phyloP scores from a whole-genome alignment of 2,329 filamentous ascomycete genomes.

The Cladosporium sp. region DNA sequence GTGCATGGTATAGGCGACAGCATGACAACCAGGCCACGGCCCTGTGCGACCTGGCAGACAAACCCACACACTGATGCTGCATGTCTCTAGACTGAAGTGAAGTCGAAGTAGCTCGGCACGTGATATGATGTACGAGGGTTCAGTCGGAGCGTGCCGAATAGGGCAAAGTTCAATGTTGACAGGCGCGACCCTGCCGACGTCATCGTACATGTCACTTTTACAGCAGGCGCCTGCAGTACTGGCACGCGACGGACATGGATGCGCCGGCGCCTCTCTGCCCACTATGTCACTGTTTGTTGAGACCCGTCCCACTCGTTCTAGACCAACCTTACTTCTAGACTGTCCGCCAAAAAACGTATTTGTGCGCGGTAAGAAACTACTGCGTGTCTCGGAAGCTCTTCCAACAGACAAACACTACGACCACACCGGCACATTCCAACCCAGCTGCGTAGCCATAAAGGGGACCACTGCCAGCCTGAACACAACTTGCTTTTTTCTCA shows the following conservation, averaged over 20 bases:
- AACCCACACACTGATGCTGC: no score
- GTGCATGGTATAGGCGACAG: no score
- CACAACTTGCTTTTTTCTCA: neutral
- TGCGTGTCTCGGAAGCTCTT: neutral
- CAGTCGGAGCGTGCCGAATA: neutral
- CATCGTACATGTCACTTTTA: neutral
- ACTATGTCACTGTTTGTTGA: neutral
- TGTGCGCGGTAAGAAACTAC: neutral
- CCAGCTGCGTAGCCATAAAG: neutral
- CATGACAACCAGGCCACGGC: no score
- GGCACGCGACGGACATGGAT: slow-evolving; percentile 1
- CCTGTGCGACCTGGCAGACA: no score
- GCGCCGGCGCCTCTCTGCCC: neutral
- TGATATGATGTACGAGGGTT: no score
- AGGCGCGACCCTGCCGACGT: neutral
- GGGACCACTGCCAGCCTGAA: neutral
- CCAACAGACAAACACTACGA: neutral
- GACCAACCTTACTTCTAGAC: neutral
- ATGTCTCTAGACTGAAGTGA: no score
- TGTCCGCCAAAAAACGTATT: neutral
- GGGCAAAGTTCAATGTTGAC: neutral
- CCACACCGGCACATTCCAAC: neutral
- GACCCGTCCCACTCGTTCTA: neutral
- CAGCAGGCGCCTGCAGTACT: neutral
- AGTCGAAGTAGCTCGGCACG: no score